Evolutionary conservation across 305 asterid species (phyloP).

Genomic region (Rubia tinctorum): DNA sequence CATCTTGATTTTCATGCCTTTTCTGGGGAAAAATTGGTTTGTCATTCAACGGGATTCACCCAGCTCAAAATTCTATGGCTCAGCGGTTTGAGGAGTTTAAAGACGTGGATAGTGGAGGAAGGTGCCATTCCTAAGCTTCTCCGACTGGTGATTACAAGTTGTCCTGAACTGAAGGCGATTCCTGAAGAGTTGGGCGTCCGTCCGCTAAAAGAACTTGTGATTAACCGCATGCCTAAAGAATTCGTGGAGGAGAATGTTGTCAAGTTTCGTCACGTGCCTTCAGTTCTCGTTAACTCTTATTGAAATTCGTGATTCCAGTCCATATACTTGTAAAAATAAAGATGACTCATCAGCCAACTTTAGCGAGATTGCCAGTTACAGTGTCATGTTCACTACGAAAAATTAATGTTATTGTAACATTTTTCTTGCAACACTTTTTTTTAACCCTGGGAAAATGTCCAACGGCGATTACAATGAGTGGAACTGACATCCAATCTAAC

Average conservation of each 20-base stretch:
- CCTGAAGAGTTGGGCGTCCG: not conserved
- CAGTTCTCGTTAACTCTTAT: no score
- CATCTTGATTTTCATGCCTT: not conserved
- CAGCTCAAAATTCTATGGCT: slow-evolving; percentile 19
- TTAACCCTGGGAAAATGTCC: no score
- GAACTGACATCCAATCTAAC: no score
- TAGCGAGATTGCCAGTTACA: no score
- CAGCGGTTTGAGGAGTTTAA: not conserved
- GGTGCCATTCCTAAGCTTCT: not conserved
- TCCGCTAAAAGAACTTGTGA: not conserved
- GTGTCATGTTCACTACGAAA: no score
- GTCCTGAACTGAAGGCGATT: not conserved
- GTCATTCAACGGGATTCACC: slow-evolving; percentile 20
- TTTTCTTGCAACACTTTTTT: no score
- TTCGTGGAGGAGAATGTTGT: not conserved
- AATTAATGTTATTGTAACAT: no score
- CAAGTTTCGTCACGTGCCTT: not conserved
- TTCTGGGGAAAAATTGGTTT: not conserved
- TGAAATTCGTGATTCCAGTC: no score
- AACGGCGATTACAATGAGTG: no score
- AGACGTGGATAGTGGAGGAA: not conserved
- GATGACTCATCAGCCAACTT: no score
- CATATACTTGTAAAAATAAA: no score
- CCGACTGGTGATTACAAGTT: not conserved
- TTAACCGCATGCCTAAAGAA: not conserved